Evolutionary conservation across 805 yeast species (phyloP), one percentile per base, ranked within the genome.

Genomic region (Cephaloascus albidus): DNA sequence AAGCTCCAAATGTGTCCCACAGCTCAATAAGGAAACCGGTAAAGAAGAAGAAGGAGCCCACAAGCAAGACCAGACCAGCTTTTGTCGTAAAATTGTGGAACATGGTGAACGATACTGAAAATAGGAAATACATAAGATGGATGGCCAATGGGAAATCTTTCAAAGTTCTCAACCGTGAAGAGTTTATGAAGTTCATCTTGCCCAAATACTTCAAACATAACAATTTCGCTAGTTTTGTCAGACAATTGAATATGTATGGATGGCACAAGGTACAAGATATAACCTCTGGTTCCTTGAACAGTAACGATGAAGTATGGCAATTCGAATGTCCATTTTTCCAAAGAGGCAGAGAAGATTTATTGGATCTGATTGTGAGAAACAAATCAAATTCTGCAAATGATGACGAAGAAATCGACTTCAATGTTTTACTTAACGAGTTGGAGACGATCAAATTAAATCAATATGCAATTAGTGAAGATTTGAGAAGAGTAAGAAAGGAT

Each of bases 241-340:
- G 98, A 45, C 98, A 90, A 57, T 70, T 90, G 52, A 90, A 90
- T 61, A 90, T 93, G 98, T 93, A 93, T 57, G 98, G 98, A 10
- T 93, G 97, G 96, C 97, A 89, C 65, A 93, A 93, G 61, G 93
- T 93, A 3, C 98, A 93, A 60, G 97, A 93, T 60, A 78, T 89
- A 18, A 84, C 65, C 41, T 73, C 83, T 19, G 97, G 94, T 2
- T 73, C 89, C 3, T 61, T 79, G 43, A 63, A 60, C 32, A 69
- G 64, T 41, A 61, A 63, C 33, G 96, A 89, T 41, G 97, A 93
- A 52, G 73, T 78, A 40, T 82, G 89, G 85, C 94, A 88, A 59
- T 93, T 93, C 63, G 80, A 78, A 45, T 86, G 88, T 46, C 88
- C 93, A 2, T 72, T 78, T 53, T 93, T 93, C 56, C 65, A 77